A percentile compares a stretch with the other conserved stretches of the same genome.
Conservation (phyloP, 768 basidiomycete species). For the Sarcomyxa edulis region DNA sequence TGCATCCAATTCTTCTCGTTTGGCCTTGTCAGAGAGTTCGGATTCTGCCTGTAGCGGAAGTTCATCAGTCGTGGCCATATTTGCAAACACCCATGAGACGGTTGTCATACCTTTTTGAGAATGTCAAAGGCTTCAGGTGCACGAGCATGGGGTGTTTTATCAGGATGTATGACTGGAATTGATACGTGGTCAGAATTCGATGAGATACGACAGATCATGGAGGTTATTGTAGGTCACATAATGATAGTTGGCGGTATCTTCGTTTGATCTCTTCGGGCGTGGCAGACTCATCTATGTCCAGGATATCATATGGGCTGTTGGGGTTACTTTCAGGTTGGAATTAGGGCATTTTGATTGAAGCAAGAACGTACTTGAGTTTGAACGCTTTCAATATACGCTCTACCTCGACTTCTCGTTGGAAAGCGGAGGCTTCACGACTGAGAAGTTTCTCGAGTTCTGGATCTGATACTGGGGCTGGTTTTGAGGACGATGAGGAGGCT, state of each 20-base stretch:
- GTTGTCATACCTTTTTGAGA: slow-evolving; percentile 83
- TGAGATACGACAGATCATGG: neutral
- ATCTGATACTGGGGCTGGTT: slow-evolving; percentile 24
- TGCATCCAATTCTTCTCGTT: slow-evolving; percentile 79
- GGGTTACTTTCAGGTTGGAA: neutral
- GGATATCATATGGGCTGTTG: slow-evolving; percentile 85
- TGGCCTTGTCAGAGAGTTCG: slow-evolving; percentile 72
- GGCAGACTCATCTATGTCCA: slow-evolving; percentile 70
- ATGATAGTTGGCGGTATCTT: slow-evolving; percentile 79
- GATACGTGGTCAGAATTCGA: neutral
- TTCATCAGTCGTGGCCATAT: too few species aligned
- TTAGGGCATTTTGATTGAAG: neutral
- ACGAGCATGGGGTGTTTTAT: slow-evolving; percentile 86
- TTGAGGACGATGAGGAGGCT: slow-evolving; percentile 10
- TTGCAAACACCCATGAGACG: too few species aligned
- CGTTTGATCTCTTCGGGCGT: slow-evolving; percentile 85
- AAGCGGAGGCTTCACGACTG: slow-evolving; percentile 75
- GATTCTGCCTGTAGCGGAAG: slow-evolving; percentile 65
- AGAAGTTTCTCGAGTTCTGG: slow-evolving; percentile 76
- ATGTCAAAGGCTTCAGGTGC: slow-evolving; percentile 92
- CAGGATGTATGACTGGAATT: slow-evolving; percentile 88
- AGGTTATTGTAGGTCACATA: slow-evolving; percentile 49
- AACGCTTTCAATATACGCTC: slow-evolving; percentile 92
- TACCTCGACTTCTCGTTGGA: slow-evolving; percentile 84
- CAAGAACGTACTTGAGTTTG: slow-evolving; percentile 79